Percentiles rank a stretch among this genome's conserved stretches.
phyloP scores from a whole-genome alignment of 495 filamentous ascomycete species.

The Aspergillus kassunensis region DNA sequence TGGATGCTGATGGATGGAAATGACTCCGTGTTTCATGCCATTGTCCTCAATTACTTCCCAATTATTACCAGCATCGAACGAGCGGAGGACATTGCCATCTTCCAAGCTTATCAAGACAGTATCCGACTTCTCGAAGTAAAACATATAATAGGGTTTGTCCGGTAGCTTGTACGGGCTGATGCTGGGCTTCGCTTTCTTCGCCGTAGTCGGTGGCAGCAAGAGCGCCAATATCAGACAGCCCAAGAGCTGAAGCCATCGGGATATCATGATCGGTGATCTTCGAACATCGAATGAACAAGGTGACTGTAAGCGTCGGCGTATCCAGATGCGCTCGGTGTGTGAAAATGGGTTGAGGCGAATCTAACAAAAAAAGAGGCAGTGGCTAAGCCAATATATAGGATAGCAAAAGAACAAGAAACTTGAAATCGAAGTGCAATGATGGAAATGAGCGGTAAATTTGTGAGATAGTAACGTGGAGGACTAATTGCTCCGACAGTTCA shows the following conservation, averaged over 20 bases:
- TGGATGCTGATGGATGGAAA: conserved; percentile 65
- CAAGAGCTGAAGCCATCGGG: conserved; percentile 38
- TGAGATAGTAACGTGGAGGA: not conserved
- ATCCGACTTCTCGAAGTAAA: conserved; percentile 87
- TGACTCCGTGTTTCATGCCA: conserved; percentile 49
- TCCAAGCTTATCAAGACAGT: conserved; percentile 60
- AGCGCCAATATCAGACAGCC: conserved; percentile 35
- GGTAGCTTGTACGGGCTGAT: conserved; percentile 56
- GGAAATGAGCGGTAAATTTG: not conserved
- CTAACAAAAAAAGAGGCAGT: no score
- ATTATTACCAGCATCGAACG: conserved; percentile 68
- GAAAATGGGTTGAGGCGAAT: no score
- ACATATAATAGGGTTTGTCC: conserved; percentile 56
- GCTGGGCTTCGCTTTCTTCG: conserved; percentile 47
- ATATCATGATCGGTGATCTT: conserved; percentile 34
- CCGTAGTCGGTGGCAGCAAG: conserved; percentile 31
- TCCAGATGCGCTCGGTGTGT: not conserved
- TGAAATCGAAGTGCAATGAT: not conserved
- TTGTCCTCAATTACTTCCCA: conserved; percentile 64
- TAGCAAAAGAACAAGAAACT: not conserved
- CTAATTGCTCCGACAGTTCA: not conserved
- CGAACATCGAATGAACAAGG: conserved; percentile 31
- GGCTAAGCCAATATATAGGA: no score
- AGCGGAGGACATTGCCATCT: conserved; percentile 60
- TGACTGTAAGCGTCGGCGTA: not conserved